Evolutionary conservation across 306 rosid genomes (phyloP).

Genomic region (Canavalia gladiata): DNA sequence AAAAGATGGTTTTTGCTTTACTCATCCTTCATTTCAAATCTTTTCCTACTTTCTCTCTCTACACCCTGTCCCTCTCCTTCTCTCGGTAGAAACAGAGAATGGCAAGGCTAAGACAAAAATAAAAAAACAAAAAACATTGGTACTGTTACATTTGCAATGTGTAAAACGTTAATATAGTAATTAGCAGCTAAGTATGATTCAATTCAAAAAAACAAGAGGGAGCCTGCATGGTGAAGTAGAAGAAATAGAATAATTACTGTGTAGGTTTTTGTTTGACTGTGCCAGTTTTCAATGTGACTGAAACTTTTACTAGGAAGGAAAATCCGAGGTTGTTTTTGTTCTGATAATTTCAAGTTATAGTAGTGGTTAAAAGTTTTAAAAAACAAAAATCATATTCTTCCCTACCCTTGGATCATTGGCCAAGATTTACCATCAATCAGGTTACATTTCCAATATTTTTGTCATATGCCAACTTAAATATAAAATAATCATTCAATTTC

Average conservation of each 20-base stretch:
- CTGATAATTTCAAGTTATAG: neutral
- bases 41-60: slow-evolving; percentile 71
- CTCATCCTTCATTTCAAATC: slow-evolving; percentile 65
- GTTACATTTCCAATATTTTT: slow-evolving; percentile 34
- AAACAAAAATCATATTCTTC: slow-evolving; percentile 1
- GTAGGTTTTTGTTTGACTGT: slow-evolving; percentile 25
- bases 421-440: neutral
- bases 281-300: slow-evolving; percentile 42
- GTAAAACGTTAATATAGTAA: slow-evolving; percentile 29
- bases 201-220: slow-evolving; percentile 10
- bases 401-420: slow-evolving; percentile 12
- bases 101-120: slow-evolving; percentile 52
- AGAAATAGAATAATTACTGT: neutral
- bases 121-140: neutral
- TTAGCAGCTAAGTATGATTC: slow-evolving; percentile 39
- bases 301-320: neutral
- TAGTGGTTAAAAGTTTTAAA: neutral
- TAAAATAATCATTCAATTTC: neutral
- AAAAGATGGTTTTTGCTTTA: slow-evolving; percentile 77
- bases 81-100: slow-evolving; percentile 23
- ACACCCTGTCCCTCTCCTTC: slow-evolving; percentile 51
- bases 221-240: neutral
- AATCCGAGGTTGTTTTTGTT: neutral
- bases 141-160: slow-evolving; percentile 39
- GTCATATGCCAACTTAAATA: slow-evolving; percentile 17